Evolutionary conservation across 768 basidiomycete genomes (phyloP), one percentile per base, ranked within the genome.

Genomic region (Hygrocybe coccinea): DNA sequence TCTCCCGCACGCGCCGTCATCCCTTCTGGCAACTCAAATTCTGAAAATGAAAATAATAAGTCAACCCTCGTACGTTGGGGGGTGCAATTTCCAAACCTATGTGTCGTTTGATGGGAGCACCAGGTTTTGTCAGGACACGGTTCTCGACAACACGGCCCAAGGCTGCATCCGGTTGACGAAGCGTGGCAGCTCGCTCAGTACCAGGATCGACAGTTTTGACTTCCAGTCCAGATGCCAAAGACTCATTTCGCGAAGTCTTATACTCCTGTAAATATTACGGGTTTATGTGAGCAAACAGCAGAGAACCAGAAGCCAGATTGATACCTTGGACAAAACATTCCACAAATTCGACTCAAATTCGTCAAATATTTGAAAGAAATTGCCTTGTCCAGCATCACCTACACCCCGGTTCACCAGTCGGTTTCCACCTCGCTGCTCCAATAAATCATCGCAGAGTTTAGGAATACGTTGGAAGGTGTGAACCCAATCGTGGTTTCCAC

Each of bases 401-500:
- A 64, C 68, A 0, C 76, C 76, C 25, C 75, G 67, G 5, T 64
- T 58, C 5, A 74, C 44, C 10, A 80, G 62, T 15, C 74, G 61
- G 50, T 63, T 63, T 5, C 62, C 78, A 1, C 78, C 78, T 44
- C 63, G 64, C 34, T 62, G 64, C 19, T 75, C 66, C 15, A 67
- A 54, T 22, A 59, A 34, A n/a, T 65, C 62, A 60, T 79, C 78
- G 55, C 73, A 64, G 6, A 76, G 61, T 35, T 33, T 71, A 2
- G 79, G 79, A 22, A 80, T 73, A 14, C 72, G 70, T 61, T 79
- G 77, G 63, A 69, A 80, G 3, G 78, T 79, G 35, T 68, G 60
- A 15, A 69, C 69, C 78, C 79, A 80, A 58, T 80, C 79, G 41
- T 67, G 68, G 63, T 80, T 76, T 4, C 79, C 79, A 57, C 76